A percentile compares a stretch with the other conserved stretches of the same genome.
phyloP scores from a whole-genome alignment of 2,329 filamentous ascomycete genomes.

The Huntiella moniliformis region DNA sequence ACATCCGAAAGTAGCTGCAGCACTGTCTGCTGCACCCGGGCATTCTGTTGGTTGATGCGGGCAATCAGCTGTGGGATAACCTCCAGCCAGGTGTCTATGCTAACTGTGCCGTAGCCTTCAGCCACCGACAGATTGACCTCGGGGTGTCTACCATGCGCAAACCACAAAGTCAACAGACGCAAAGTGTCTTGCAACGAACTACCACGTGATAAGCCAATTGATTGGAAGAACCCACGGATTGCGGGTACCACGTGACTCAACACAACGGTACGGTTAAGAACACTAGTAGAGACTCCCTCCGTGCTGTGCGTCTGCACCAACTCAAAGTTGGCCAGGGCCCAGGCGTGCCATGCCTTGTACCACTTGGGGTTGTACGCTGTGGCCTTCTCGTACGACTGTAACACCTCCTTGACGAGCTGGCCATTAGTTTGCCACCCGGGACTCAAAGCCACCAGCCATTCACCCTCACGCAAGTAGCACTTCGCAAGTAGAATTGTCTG shows the following conservation, averaged over 20 bases:
- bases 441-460: slow-evolving; percentile 80
- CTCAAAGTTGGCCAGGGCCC: slow-evolving; percentile 96
- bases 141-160: slow-evolving; percentile 60
- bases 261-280: slow-evolving; percentile 46
- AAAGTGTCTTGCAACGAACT: slow-evolving; percentile 94
- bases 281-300: slow-evolving; percentile 16
- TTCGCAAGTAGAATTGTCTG: slow-evolving; percentile 66
- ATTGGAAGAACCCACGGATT: slow-evolving; percentile 91
- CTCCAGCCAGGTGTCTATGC: slow-evolving; percentile 94
- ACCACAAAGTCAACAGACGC: slow-evolving; percentile 84
- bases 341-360: slow-evolving; percentile 99
- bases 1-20: slow-evolving; percentile 86
- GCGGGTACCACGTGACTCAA: slow-evolving; percentile 85
- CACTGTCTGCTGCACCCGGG: slow-evolving; percentile 70
- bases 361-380: slow-evolving; percentile 87
- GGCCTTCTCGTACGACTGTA: slow-evolving; percentile 78
- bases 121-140: slow-evolving; percentile 80
- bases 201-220: slow-evolving; percentile 74
- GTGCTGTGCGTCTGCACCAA: slow-evolving; percentile 54
- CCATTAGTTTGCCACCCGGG: slow-evolving; percentile 69
- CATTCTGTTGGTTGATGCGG: slow-evolving; percentile 89
- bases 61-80: slow-evolving; percentile 96
- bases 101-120: slow-evolving; percentile 80
- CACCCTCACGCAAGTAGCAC: slow-evolving; percentile 87
- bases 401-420: slow-evolving; percentile 68